Conservation (phyloP, 2,329 filamentous ascomycete genomes). For the Verticillium alfalfae region DNA sequence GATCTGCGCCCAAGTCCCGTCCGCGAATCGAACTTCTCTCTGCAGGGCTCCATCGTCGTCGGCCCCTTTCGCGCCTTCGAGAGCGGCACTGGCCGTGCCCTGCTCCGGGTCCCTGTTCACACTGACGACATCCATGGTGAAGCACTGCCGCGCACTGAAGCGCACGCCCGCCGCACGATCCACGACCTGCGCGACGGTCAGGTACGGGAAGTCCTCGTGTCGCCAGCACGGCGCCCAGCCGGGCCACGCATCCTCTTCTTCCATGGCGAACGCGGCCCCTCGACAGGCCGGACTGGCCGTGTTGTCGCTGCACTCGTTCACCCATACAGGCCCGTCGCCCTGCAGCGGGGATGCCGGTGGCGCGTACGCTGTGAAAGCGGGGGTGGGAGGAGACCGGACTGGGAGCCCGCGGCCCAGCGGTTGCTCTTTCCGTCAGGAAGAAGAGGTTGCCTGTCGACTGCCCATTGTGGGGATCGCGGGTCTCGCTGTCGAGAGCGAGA, state of each 20-base stretch:
- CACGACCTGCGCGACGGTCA: conserved; percentile 39
- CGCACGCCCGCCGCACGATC: conserved; percentile 38
- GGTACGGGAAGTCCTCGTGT: conserved; percentile 46
- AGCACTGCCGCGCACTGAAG: conserved; percentile 38
- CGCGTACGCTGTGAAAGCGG: conserved; percentile 37
- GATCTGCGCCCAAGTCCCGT: conserved; percentile 41
- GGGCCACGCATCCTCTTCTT: conserved; percentile 9
- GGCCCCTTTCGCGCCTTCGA: not conserved
- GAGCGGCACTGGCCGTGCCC: conserved; percentile 12
- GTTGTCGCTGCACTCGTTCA: conserved; percentile 38
- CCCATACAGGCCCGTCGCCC: conserved; percentile 42
- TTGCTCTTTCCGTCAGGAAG: conserved; percentile 51
- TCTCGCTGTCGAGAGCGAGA: conserved; percentile 42
- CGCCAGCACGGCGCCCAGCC: conserved; percentile 44
- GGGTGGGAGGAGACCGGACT: conserved; percentile 33
- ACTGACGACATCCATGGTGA: conserved; percentile 39
- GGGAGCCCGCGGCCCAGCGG: conserved; percentile 39
- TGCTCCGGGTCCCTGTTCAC: conserved; percentile 31
- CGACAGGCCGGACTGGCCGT: conserved; percentile 36
- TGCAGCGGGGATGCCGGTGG: conserved; percentile 51
- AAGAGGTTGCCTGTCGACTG: conserved; percentile 36
- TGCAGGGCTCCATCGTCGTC: not conserved
- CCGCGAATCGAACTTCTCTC: conserved; percentile 32
- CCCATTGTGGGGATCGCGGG: conserved; percentile 23
- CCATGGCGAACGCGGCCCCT: conserved; percentile 7